Base-by-base conservation (phyloP, 257 asterid genomes). In the Solanum sitiens region DNA sequence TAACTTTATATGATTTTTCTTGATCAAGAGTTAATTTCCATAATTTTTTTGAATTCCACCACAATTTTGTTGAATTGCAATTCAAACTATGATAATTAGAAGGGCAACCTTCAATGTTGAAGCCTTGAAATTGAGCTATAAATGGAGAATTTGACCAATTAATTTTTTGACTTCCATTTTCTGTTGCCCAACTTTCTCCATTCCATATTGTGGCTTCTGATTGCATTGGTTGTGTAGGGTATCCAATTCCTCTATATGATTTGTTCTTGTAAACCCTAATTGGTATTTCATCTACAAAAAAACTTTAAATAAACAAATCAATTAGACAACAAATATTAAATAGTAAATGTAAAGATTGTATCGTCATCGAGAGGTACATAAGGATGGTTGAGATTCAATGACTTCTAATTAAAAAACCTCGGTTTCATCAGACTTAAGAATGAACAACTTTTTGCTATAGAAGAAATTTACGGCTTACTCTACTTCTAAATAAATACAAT, bases 161-260 rank as follows among this genome's bases (percentile, higher is more conserved):
- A 6, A 83, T 87, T 75, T 87, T 87, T 16, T 84, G 47, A 16
- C 14, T 47, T 47, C 89, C 89, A 32, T 50, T 80, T 16, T 87
- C 84, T 6, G 84, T 87, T 37, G 89, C 89, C 87, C 87, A 87
- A 32, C 37, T 44, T 16, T 87, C 89, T 70, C 84, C 89, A n/a
- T 87, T 47, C 89, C 89, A 87, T 83, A 87, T 68, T 13, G 65
- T 83, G 14, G 87, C 87, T 8, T 37, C 37, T 83, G 85, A n/a
- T 71, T 68, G 87, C 89, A 83, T 87, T 35, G 87, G 35, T 42
- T 87, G 74, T 33, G 89, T 30, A 10, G 87, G 89, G 47, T 87
- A 87, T 67, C 68, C 56, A 25, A 50, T 42, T 32, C 87, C 83
- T 7, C 18, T 14, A 20, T 44, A 23, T 11, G 63, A 68, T 2